These are phyloP conservation scores for Hyparrhenia diplandra DNA, from an alignment of 176 grass and related monocot genomes.

Conservation along the genomic window DNA sequence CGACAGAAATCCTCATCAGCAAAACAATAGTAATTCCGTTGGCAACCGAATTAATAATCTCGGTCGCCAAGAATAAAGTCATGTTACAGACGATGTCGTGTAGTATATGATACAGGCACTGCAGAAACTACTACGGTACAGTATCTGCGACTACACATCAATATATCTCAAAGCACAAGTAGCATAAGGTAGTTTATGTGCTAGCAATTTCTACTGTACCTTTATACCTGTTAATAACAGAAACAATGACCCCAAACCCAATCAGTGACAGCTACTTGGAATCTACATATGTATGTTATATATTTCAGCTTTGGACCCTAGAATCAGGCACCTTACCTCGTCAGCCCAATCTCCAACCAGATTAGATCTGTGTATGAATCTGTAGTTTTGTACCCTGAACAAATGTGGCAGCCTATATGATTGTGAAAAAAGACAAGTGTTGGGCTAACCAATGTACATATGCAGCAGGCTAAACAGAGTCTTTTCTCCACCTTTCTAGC, in stretches of 20 bases:
- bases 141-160: neutral
- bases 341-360: constrained; percentile 9
- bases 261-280: constrained; percentile 4
- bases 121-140: neutral
- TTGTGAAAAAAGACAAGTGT: constrained; percentile 14
- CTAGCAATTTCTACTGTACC: neutral
- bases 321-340: neutral
- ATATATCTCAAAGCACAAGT: neutral
- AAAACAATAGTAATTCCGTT: neutral
- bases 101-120: neutral
- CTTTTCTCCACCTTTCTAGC: constrained; percentile 14
- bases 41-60: neutral
- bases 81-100: neutral
- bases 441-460: constrained; percentile 24
- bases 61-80: neutral
- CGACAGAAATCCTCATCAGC: neutral
- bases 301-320: constrained; percentile 1
- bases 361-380: neutral
- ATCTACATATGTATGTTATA: neutral
- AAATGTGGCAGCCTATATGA: constrained; percentile 6
- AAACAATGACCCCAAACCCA: constrained; percentile 21
- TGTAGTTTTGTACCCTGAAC: constrained; percentile 17
- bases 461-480: constrained; percentile 26
- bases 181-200: neutral
- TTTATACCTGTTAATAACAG: neutral